These are phyloP conservation scores for Nakataea oryzae DNA, from an alignment of 2,329 filamentous ascomycete species.

Conservation along the genomic window DNA sequence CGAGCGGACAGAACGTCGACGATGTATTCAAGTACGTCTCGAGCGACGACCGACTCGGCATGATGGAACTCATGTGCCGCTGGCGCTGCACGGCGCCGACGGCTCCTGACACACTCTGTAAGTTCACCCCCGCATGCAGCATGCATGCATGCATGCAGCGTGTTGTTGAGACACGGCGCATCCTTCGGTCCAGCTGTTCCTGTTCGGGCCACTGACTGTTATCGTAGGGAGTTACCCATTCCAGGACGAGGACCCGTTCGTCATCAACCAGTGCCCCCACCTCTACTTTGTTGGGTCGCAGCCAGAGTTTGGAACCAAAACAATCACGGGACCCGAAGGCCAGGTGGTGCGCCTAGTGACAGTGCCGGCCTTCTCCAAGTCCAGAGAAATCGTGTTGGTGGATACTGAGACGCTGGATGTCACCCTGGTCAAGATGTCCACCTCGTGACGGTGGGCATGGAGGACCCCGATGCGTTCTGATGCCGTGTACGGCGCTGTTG, in stretches of 20 bases:
- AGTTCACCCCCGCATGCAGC: conserved; percentile 22
- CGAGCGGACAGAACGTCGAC: conserved; percentile 84
- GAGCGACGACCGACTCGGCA: conserved; percentile 63
- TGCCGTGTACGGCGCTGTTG: neutral
- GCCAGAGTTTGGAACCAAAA: conserved; percentile 61
- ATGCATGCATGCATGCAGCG: neutral
- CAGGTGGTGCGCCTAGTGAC: conserved; percentile 70
- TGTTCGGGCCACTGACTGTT: conserved; percentile 4
- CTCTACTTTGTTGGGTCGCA: conserved; percentile 86
- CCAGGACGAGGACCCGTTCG: conserved; percentile 85
- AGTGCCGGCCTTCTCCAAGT: conserved; percentile 71
- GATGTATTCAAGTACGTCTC: conserved; percentile 89
- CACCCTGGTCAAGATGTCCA: conserved; percentile 51
- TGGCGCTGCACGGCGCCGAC: conserved; percentile 91
- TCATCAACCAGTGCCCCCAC: conserved; percentile 77
- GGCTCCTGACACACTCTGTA: conserved; percentile 89
- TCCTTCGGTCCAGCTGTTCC: neutral
- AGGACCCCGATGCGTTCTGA: neutral
- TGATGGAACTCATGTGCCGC: conserved; percentile 90
- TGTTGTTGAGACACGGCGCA: neutral
- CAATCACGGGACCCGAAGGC: conserved; percentile 56
- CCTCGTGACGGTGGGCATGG: neutral
- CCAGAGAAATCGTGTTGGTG: conserved; percentile 70
- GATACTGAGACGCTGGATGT: conserved; percentile 79
- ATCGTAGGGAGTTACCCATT: conserved; percentile 86